These are phyloP conservation scores for Elsinoe australis DNA, from an alignment of 2,329 filamentous ascomycete genomes.

Conservation along the genomic window DNA sequence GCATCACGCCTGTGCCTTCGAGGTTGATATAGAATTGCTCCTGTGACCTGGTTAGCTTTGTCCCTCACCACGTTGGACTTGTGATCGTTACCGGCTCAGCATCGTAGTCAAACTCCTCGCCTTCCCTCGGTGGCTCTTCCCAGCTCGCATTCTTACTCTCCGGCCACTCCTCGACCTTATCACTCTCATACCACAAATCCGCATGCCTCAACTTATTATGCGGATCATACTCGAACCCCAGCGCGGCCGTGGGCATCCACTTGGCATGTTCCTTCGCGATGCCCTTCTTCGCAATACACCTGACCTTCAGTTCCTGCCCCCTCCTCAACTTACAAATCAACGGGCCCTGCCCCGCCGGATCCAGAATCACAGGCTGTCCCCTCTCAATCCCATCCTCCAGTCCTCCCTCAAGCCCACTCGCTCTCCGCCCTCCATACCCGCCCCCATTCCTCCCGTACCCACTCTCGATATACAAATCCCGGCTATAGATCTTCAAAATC, in stretches of 20 bases:
- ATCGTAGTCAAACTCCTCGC: slow-evolving; percentile 84
- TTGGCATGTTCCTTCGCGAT: slow-evolving; percentile 99
- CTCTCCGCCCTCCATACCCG: slow-evolving; percentile 6
- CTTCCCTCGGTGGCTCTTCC: slow-evolving; percentile 72
- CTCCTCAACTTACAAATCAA: slow-evolving; percentile 85
- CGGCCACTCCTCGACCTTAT: slow-evolving; percentile 76
- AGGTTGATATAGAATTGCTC: slow-evolving; percentile 80
- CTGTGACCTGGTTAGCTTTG: neutral
- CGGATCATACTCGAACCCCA: slow-evolving; percentile 97
- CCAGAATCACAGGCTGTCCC: slow-evolving; percentile 74
- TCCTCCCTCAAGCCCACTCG: slow-evolving; percentile 59
- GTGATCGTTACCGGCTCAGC: slow-evolving; percentile 58
- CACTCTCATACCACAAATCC: slow-evolving; percentile 90
- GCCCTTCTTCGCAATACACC: slow-evolving; percentile 93
- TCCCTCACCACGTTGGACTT: neutral
- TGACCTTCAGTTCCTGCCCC: slow-evolving; percentile 82
- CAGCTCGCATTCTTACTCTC: slow-evolving; percentile 59
- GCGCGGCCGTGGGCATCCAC: slow-evolving; percentile 86
- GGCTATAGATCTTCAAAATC: slow-evolving; percentile 88
- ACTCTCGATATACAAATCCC: slow-evolving; percentile 63
- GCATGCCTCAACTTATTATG: slow-evolving; percentile 91
- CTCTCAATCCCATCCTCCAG: slow-evolving; percentile 41
- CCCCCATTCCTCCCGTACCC: neutral
- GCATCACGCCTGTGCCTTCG: slow-evolving; percentile 78
- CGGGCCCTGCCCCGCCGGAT: slow-evolving; percentile 71